Evolutionary conservation across 208 protist species (phyloP).

Genomic region (Crithidia expoeki): DNA sequence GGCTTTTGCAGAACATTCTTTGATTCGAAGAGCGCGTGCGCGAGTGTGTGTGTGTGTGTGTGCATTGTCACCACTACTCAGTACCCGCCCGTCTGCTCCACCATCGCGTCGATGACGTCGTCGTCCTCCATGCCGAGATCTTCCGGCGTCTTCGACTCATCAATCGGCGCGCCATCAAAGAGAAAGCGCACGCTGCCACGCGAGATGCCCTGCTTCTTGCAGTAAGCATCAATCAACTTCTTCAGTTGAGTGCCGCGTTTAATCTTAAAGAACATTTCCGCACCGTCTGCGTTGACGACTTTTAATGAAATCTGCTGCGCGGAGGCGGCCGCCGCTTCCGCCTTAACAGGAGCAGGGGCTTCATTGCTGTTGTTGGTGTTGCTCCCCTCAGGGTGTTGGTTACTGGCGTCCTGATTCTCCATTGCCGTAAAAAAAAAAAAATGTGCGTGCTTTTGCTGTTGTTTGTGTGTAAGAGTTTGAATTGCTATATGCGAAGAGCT

Average conservation of each 20-base stretch:
- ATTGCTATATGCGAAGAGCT: too few relatives aligned
- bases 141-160: slow-evolving; percentile 92
- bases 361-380: slow-evolving; percentile 39
- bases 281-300: slow-evolving; percentile 92
- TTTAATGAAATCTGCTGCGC: slow-evolving; percentile 87
- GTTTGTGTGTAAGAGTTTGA: not conserved
- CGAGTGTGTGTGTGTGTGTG: too few relatives aligned
- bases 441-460: not conserved
- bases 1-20: too few relatives aligned
- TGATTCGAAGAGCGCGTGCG: too few relatives aligned
- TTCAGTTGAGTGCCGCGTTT: slow-evolving; percentile 93
- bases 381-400: slow-evolving; percentile 28
- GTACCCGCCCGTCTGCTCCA: slow-evolving; percentile 88
- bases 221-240: slow-evolving; percentile 98
- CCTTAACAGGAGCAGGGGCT: slow-evolving; percentile 52
- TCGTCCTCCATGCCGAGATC: slow-evolving; percentile 95
- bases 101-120: slow-evolving; percentile 95
- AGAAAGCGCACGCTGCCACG: slow-evolving; percentile 93
- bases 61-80: too few relatives aligned
- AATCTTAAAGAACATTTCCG: slow-evolving; percentile 98
- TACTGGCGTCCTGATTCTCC: slow-evolving; percentile 31
- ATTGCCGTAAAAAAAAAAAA: slow-evolving; percentile 4
- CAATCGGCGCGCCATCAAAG: slow-evolving; percentile 94
- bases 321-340: slow-evolving; percentile 42
- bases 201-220: slow-evolving; percentile 94